Evolutionary conservation across 2,329 filamentous ascomycete genomes (phyloP).

Genomic region (Hymenoscyphus albidus): DNA sequence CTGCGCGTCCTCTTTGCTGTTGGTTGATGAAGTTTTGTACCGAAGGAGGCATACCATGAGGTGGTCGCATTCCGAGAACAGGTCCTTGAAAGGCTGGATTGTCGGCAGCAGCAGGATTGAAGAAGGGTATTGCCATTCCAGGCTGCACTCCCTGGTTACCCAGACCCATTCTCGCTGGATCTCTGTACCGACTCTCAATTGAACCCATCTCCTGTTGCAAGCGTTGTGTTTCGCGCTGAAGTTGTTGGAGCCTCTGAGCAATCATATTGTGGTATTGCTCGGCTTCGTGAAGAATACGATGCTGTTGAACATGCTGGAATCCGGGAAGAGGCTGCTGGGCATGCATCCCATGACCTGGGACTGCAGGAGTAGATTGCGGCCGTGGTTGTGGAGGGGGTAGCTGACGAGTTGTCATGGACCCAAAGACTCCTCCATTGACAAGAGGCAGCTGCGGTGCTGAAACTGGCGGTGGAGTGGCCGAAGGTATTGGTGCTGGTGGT

Average conservation of each 20-base stretch:
- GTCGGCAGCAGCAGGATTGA: slow-evolving; percentile 12
- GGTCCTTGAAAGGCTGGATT: slow-evolving; percentile 17
- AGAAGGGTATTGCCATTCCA: slow-evolving; percentile 6
- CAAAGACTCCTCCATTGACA: background rate
- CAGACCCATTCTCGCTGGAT: background rate
- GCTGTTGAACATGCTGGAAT: slow-evolving; percentile 29
- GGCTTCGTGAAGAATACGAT: slow-evolving; percentile 23
- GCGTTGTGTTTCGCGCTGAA: slow-evolving; percentile 46
- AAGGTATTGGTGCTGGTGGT: slow-evolving; percentile 1
- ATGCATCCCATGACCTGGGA: slow-evolving; percentile 20
- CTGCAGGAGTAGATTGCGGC: slow-evolving; percentile 24
- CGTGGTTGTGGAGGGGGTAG: slow-evolving; percentile 17
- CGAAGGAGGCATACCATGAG: slow-evolving; percentile 17
- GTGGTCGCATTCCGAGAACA: slow-evolving; percentile 14
- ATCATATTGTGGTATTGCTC: slow-evolving; percentile 24
- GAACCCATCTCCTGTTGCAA: slow-evolving; percentile 37
- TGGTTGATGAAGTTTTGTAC: slow-evolving; percentile 28
- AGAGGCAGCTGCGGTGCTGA: background rate
- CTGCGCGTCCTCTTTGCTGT: slow-evolving; percentile 29
- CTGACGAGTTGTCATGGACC: slow-evolving; percentile 12
- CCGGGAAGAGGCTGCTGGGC: slow-evolving; percentile 27
- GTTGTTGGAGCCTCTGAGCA: slow-evolving; percentile 44
- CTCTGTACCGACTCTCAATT: slow-evolving; percentile 23
- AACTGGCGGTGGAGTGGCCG: slow-evolving; percentile 2
- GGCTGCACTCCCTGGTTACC: background rate